Evolutionary conservation across 2,329 filamentous ascomycete genomes (phyloP), one percentile per base, ranked within the genome.

Genomic region (Alternaria sp.): DNA sequence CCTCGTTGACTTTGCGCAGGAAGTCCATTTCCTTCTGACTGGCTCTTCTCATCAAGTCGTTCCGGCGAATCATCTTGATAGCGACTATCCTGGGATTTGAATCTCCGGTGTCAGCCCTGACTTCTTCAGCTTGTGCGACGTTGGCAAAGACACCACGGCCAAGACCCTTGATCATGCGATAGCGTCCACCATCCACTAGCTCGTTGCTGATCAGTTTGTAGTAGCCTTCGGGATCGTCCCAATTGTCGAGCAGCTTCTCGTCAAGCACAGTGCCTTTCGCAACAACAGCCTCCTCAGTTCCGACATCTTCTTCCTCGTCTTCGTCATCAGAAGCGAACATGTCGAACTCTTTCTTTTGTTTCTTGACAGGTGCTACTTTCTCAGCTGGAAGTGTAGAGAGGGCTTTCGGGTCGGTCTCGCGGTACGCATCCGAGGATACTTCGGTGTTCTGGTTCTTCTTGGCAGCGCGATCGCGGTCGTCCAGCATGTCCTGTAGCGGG

Each of bases 41-140:
- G 49, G 93, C 94, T 80, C 97, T 97, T 69, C 90, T 87, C 89
- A 97, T 91, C 12, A 93, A 92, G 75, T 97, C 94, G 74, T 99
- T 98, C 80, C 96, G 96, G 67, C 96, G 92, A 81, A 98, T 97
- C 73, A 99, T 96, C 82, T 99, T 99, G 85, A 99, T 92, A 23
- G 96, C 96, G 30, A 98, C 94, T n/a, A 91, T 79, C 71, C 88
- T 90, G 61, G 74, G 66, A 21, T 36, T 62, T 26, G 63, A 50
- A 28, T 76, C 49, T 87, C 92, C 63, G 17, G 30, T 56, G 10
- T 64, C 65, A 10, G 61, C 58, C 11, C 57, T 66, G 10, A 67
- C 63, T 23, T 76, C 73, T 67, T 73, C 86, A 21, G 96, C 96
- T 67, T 93, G 90, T 57, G 96, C 93, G n/a, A 99, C 96, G 9